Percentiles rank a stretch among this genome's conserved stretches.
Evolutionary conservation across 2,329 filamentous ascomycete genomes (phyloP).

Genomic region (Boeremia lycopersici): DNA sequence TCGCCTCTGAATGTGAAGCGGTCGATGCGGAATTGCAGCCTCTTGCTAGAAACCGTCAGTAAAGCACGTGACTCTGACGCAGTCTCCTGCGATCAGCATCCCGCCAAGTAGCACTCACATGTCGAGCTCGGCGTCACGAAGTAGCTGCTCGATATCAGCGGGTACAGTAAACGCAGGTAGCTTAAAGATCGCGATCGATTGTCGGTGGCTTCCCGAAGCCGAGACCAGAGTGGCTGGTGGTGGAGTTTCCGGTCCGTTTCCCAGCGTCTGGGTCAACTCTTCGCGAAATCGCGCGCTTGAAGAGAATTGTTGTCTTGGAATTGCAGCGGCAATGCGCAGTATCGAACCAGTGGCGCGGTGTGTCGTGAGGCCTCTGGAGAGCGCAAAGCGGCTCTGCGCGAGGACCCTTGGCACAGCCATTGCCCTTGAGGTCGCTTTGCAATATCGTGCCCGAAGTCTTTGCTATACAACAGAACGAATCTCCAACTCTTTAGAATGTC

Average conservation of each 20-base stretch:
- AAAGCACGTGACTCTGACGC: conserved; percentile 9
- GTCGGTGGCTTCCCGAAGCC: conserved; percentile 1
- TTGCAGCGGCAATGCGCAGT: conserved; percentile 16
- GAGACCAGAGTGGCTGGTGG: conserved; percentile 1
- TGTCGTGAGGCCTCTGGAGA: conserved; percentile 18
- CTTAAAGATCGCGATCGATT: conserved; percentile 18
- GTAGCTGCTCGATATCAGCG: conserved; percentile 19
- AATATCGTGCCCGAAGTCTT: too few species aligned
- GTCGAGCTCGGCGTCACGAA: conserved; percentile 22
- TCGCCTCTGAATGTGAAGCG: conserved; percentile 27
- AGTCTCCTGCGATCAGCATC: background rate
- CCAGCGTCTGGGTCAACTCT: conserved; percentile 11
- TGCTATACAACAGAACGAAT: background rate
- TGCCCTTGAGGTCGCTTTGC: too few species aligned
- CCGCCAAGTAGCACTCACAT: conserved; percentile 21
- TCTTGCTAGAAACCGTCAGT: conserved; percentile 17
- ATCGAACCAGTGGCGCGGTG: conserved; percentile 19
- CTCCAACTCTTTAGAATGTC: background rate
- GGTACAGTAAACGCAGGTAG: conserved; percentile 16
- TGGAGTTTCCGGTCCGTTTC: conserved; percentile 8
- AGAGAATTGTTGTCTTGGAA: conserved; percentile 19
- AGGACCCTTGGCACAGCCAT: conserved; percentile 27
- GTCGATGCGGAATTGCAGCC: conserved; percentile 24
- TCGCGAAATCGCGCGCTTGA: conserved; percentile 14
- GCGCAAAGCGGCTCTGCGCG: conserved; percentile 15